A percentile compares a stretch with the other conserved stretches of the same genome.
Conservation (phyloP, 176 grass and related monocot genomes). For the Dactylis glomerata region DNA sequence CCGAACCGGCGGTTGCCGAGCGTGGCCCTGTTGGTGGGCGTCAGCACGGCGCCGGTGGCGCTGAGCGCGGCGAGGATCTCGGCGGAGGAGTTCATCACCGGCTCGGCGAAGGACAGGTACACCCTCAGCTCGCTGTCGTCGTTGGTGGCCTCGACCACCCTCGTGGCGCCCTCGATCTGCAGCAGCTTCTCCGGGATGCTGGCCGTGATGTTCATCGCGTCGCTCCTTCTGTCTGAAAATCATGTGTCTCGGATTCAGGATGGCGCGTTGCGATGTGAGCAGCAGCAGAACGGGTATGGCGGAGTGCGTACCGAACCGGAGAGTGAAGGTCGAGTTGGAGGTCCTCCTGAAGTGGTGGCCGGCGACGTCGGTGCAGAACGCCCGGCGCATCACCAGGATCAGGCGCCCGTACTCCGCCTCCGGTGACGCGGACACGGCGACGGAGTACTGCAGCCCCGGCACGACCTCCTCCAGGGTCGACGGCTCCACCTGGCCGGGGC, state of each 20-base stretch:
- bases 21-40: constrained; percentile 57
- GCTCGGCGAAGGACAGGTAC: constrained; percentile 69
- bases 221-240: constrained; percentile 59
- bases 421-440: constrained; percentile 43
- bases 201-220: constrained; percentile 58
- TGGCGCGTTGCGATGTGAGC: neutral
- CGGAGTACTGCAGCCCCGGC: constrained; percentile 52
- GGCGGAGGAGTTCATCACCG: constrained; percentile 74
- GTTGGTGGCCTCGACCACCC: constrained; percentile 75
- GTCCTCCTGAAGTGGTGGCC: constrained; percentile 72
- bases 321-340: constrained; percentile 66
- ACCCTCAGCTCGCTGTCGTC: constrained; percentile 39
- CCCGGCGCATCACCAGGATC: constrained; percentile 68
- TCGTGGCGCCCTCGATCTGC: constrained; percentile 53
- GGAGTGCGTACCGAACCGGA: constrained; percentile 61
- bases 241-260: neutral
- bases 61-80: constrained; percentile 54
- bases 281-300: no score
- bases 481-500: constrained; percentile 57
- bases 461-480: constrained; percentile 60
- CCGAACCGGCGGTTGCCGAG: constrained; percentile 74
- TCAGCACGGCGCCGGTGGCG: constrained; percentile 41
- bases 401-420: constrained; percentile 63
- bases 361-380: constrained; percentile 70
- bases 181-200: constrained; percentile 51